phyloP scores from a whole-genome alignment of 2,329 filamentous ascomycete species.

The Phialocephala subalpina region DNA sequence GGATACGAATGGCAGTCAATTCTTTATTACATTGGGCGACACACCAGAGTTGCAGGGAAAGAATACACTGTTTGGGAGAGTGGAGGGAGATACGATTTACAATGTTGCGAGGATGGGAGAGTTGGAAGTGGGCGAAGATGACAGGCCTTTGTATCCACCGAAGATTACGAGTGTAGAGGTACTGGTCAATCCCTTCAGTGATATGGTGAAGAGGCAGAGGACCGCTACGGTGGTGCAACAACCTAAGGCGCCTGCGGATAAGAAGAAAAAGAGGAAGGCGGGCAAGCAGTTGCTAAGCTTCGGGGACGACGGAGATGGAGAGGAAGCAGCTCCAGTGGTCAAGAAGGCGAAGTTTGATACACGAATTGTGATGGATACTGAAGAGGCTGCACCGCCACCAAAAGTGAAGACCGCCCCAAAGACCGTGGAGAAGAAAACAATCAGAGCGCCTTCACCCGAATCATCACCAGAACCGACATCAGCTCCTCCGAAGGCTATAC shows the following conservation, averaged over 20 bases:
- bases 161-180: slow-evolving; percentile 80
- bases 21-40: slow-evolving; percentile 92
- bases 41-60: slow-evolving; percentile 85
- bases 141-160: slow-evolving; percentile 86
- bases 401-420: slow-evolving; percentile 43
- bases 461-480: slow-evolving; percentile 48
- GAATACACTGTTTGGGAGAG: slow-evolving; percentile 92
- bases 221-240: slow-evolving; percentile 58
- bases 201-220: slow-evolving; percentile 76
- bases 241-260: slow-evolving; percentile 51
- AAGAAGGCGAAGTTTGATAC: slow-evolving; percentile 85
- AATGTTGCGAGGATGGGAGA: slow-evolving; percentile 95
- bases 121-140: slow-evolving; percentile 81
- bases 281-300: slow-evolving; percentile 84
- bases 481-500: slow-evolving; percentile 37
- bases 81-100: slow-evolving; percentile 95
- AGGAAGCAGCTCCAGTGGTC: slow-evolving; percentile 62
- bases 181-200: slow-evolving; percentile 81
- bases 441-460: slow-evolving; percentile 45
- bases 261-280: slow-evolving; percentile 75
- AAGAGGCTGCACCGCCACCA: slow-evolving; percentile 41
- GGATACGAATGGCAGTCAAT: slow-evolving; percentile 90
- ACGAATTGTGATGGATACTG: slow-evolving; percentile 71
- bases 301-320: slow-evolving; percentile 64
- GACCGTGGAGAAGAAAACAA: slow-evolving; percentile 43